A percentile compares a stretch with the other conserved stretches of the same genome.
Evolutionary conservation across 2,329 filamentous ascomycete species (phyloP).

Genomic region (Beauveria bassiana): DNA sequence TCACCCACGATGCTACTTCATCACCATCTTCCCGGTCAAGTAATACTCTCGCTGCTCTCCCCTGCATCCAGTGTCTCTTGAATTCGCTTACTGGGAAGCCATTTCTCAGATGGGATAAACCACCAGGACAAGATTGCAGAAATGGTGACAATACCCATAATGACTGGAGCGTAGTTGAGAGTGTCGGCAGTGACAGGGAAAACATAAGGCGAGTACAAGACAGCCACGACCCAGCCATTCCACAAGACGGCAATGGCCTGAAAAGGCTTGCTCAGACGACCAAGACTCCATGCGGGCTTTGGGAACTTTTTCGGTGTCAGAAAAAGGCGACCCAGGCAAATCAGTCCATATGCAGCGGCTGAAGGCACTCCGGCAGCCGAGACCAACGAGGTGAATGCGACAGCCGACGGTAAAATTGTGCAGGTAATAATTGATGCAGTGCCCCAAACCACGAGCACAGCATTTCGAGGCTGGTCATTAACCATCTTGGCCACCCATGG

Average conservation of each 20-base stretch:
- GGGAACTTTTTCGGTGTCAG: slow-evolving; percentile 40
- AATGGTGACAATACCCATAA: slow-evolving; percentile 41
- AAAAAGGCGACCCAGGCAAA: slow-evolving; percentile 39
- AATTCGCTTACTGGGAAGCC: slow-evolving; percentile 37
- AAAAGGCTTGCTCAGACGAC: slow-evolving; percentile 36
- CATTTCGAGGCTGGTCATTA: slow-evolving; percentile 51
- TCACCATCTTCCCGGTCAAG: too few species aligned
- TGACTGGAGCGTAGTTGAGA: slow-evolving; percentile 43
- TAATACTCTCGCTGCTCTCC: not conserved
- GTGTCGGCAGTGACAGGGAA: slow-evolving; percentile 36
- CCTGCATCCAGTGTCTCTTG: slow-evolving; percentile 25
- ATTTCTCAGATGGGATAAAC: slow-evolving; percentile 37
- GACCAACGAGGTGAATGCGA: slow-evolving; percentile 46
- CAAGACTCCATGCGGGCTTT: slow-evolving; percentile 38
- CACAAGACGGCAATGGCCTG: slow-evolving; percentile 39
- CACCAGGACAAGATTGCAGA: slow-evolving; percentile 40
- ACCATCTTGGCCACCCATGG: slow-evolving; percentile 48
- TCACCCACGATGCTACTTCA: too few species aligned
- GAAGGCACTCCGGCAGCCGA: slow-evolving; percentile 45
- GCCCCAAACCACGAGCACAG: slow-evolving; percentile 49
- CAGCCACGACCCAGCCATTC: slow-evolving; percentile 42
- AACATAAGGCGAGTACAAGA: slow-evolving; percentile 37
- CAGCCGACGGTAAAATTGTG: slow-evolving; percentile 48
- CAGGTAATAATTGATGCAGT: slow-evolving; percentile 48
- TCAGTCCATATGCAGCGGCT: slow-evolving; percentile 43